A percentile compares a stretch with the other conserved stretches of the same genome.
phyloP scores from a whole-genome alignment of 2,329 filamentous ascomycete genomes.

The Metarhizium brunneum region DNA sequence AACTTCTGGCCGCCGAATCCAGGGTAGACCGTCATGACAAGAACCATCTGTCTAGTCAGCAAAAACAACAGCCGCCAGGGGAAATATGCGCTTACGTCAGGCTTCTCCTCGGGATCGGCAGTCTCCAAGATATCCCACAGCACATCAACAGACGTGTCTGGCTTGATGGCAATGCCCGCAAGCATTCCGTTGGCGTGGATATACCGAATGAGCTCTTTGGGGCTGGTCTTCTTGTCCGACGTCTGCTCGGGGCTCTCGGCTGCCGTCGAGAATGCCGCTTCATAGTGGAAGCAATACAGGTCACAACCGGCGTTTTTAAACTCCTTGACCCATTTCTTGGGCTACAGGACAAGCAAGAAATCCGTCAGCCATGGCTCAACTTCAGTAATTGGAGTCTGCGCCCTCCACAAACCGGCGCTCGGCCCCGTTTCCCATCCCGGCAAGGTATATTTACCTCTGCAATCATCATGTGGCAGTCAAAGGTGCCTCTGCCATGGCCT shows the following conservation, averaged over 20 bases:
- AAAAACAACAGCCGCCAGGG: neutral
- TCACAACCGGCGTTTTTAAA: constrained; percentile 93
- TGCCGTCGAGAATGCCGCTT: constrained; percentile 82
- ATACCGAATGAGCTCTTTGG: constrained; percentile 76
- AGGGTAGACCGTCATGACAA: constrained; percentile 96
- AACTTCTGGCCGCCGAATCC: constrained; percentile 98
- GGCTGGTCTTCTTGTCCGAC: constrained; percentile 65
- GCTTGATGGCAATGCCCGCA: constrained; percentile 93
- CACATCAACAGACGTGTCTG: constrained; percentile 81
- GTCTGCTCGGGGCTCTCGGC: constrained; percentile 67
- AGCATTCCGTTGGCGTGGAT: constrained; percentile 84
- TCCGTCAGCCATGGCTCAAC: neutral
- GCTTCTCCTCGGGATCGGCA: constrained; percentile 61
- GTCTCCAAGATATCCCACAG: constrained; percentile 83
- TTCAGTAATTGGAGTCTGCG: neutral
- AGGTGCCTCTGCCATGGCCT: constrained; percentile 73
- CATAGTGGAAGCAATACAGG: constrained; percentile 99
- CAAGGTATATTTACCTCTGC: constrained; percentile 58
- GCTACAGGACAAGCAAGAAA: constrained; percentile 38
- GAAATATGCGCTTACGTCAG: constrained; percentile 62
- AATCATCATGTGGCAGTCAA: constrained; percentile 99
- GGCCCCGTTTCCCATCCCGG: neutral
- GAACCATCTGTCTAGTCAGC: constrained; percentile 64
- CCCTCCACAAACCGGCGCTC: neutral
- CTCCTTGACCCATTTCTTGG: constrained; percentile 95